Evolutionary conservation across 2,329 filamentous ascomycete species (phyloP).

Genomic region (Fusarium luffae): DNA sequence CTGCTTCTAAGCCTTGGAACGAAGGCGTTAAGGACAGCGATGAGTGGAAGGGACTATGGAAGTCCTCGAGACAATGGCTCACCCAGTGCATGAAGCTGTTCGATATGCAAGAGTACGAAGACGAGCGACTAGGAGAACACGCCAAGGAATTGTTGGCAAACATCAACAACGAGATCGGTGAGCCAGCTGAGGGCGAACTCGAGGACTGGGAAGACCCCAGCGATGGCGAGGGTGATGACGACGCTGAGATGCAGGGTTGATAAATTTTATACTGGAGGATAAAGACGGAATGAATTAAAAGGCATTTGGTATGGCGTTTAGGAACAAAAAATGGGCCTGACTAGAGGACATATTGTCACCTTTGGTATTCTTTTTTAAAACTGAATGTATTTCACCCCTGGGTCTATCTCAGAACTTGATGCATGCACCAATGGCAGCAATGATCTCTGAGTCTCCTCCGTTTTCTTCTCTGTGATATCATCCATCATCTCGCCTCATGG

Average conservation of each 20-base stretch:
- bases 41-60: conserved; percentile 71
- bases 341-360: conserved; percentile 32
- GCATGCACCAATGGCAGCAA: conserved; percentile 4
- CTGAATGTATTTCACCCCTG: conserved; percentile 30
- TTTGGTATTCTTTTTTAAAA: conserved; percentile 37
- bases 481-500: conserved; percentile 22
- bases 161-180: conserved; percentile 73
- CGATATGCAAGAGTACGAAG: conserved; percentile 82
- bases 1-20: conserved; percentile 50
- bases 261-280: conserved; percentile 28
- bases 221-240: conserved; percentile 62
- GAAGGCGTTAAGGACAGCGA: conserved; percentile 53
- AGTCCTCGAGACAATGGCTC: conserved; percentile 84
- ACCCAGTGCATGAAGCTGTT: conserved; percentile 85
- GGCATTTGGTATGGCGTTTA: conserved; percentile 45
- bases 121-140: conserved; percentile 80
- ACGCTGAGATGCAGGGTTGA: conserved; percentile 66
- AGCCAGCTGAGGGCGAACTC: conserved; percentile 64
- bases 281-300: conserved; percentile 28
- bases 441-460: not conserved
- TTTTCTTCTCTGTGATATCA: conserved; percentile 9
- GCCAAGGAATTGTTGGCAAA: conserved; percentile 74
- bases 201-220: conserved; percentile 67
- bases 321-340: conserved; percentile 40
- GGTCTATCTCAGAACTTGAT: conserved; percentile 37